These are phyloP conservation scores for Pythium biforme DNA, from an alignment of 352 stramenopile species.

Conservation along the genomic window DNA sequence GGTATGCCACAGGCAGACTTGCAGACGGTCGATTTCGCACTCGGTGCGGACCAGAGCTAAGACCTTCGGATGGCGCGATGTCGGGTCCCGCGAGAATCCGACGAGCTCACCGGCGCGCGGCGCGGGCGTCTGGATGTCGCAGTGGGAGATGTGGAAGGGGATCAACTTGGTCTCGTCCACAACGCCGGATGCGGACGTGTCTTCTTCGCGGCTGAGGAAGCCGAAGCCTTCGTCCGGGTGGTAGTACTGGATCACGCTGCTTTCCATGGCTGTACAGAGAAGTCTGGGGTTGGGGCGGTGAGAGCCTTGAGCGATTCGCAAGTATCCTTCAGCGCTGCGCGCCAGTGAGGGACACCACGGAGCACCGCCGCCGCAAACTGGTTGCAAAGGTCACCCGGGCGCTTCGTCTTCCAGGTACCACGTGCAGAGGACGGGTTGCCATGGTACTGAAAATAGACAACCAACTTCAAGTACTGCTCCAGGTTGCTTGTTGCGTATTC, in stretches of 20 bases:
- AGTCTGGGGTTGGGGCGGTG: neutral
- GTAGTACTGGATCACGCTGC: neutral
- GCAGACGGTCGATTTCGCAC: neutral
- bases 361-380: no score
- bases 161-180: neutral
- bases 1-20: no score
- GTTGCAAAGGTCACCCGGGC: no score
- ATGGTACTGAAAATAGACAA: neutral
- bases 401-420: neutral
- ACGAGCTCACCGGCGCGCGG: neutral
- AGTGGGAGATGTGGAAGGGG: neutral
- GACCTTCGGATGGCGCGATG: neutral
- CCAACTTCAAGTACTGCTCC: neutral
- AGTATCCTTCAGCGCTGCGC: no score
- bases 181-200: no score
- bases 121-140: neutral
- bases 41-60: neutral
- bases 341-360: no score
- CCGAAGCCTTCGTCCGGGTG: neutral
- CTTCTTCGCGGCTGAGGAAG: neutral
- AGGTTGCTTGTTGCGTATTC: conserved; percentile 28
- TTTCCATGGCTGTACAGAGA: neutral
- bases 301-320: neutral
- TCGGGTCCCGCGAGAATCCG: neutral
- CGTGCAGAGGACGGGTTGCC: neutral